Conservation (phyloP, 2,329 filamentous ascomycete genomes). For the Exophiala aquamarina region DNA sequence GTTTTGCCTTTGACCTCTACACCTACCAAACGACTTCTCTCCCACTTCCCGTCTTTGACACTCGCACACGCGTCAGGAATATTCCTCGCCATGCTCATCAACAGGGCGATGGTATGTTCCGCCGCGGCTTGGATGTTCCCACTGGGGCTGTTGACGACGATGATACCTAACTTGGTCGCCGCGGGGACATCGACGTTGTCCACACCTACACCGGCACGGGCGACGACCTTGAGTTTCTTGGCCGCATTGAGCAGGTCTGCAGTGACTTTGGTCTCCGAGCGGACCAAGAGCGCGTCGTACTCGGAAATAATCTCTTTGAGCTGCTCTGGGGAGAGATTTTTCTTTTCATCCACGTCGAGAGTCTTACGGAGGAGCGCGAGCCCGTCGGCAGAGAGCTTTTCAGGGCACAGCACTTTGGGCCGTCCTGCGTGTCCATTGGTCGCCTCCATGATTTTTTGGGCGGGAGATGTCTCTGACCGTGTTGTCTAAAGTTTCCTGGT, state of each 20-base stretch:
- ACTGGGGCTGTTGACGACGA: conserved; percentile 76
- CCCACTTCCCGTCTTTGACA: conserved; percentile 72
- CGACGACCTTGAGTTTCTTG: conserved; percentile 72
- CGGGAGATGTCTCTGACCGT: too few relatives aligned
- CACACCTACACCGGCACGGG: conserved; percentile 76
- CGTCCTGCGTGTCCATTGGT: conserved; percentile 29
- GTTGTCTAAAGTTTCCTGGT: too few relatives aligned
- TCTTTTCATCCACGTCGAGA: conserved; percentile 69
- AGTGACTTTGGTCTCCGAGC: conserved; percentile 80
- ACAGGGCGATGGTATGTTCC: conserved; percentile 72
- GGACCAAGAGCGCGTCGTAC: conserved; percentile 76
- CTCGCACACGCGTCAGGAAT: conserved; percentile 68
- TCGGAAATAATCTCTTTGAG: conserved; percentile 65
- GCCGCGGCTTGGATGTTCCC: conserved; percentile 81
- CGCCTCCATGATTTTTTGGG: conserved; percentile 7
- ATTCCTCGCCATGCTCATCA: conserved; percentile 73
- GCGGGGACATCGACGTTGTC: conserved; percentile 77
- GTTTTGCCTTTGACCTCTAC: conserved; percentile 77
- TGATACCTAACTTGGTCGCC: conserved; percentile 71
- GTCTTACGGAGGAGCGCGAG: conserved; percentile 65
- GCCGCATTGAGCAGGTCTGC: conserved; percentile 65
- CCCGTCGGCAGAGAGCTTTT: conserved; percentile 78
- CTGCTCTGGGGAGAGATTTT: conserved; percentile 62
- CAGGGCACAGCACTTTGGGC: conserved; percentile 68
- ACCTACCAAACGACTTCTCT: conserved; percentile 71